These are phyloP conservation scores for Vanrija pseudolonga DNA, from an alignment of 1,284 basidiomycete species.

Conservation along the genomic window DNA sequence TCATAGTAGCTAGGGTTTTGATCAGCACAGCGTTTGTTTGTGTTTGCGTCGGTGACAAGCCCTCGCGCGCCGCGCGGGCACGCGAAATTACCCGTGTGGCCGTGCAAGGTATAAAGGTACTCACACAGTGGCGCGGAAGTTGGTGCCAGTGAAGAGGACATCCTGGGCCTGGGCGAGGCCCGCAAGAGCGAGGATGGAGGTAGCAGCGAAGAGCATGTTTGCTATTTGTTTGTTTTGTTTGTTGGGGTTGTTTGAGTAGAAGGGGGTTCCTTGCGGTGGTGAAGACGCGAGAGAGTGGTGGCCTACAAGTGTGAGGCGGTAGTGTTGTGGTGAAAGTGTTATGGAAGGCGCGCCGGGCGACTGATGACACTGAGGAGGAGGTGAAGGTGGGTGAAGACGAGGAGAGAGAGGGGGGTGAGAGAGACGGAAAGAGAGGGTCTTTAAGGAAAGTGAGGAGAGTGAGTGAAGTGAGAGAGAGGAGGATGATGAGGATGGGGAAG, in stretches of 20 bases:
- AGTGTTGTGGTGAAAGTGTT: not conserved
- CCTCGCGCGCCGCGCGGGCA: not conserved
- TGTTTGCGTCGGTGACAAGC: not conserved
- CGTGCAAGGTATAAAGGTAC: no score
- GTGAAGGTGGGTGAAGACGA: not conserved
- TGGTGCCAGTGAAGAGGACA: conserved; percentile 8
- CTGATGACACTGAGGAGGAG: not conserved
- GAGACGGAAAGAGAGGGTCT: conserved; percentile 4
- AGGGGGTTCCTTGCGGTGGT: not conserved
- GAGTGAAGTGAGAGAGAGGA: no score
- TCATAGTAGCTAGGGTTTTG: conserved; percentile 14
- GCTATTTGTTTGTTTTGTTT: not conserved
- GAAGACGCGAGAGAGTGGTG: not conserved
- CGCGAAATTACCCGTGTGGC: no score
- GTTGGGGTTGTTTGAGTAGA: not conserved
- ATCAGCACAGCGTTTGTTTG: not conserved
- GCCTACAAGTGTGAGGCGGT: not conserved
- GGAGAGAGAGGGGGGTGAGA: not conserved
- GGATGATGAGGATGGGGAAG: not conserved
- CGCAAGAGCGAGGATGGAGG: conserved; percentile 4
- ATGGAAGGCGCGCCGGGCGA: not conserved
- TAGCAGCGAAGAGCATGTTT: conserved; percentile 1
- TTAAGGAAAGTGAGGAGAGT: no score
- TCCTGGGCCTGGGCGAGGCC: conserved; percentile 10
- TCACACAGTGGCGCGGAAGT: conserved; percentile 14